A percentile compares a stretch with the other conserved stretches of the same genome.
phyloP scores from a whole-genome alignment of 305 asterid species.

The Salvia sclarea region DNA sequence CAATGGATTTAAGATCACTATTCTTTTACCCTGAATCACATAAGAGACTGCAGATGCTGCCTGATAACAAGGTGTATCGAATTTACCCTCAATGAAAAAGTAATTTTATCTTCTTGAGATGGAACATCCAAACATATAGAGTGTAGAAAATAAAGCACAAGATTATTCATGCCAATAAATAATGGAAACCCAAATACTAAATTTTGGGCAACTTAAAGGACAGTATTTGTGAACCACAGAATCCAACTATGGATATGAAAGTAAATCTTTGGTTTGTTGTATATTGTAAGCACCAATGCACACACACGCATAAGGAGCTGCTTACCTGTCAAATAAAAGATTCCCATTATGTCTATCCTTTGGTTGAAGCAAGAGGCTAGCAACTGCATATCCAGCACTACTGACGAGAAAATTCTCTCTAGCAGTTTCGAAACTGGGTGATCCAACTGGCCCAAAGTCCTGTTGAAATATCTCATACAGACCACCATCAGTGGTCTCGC shows the following conservation, averaged over 20 bases:
- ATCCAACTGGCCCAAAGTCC: slow-evolving; percentile 98
- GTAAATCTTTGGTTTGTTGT: not conserved
- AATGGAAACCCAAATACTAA: not conserved
- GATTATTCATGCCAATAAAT: not conserved
- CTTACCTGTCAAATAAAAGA: slow-evolving; percentile 93
- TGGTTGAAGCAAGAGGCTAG: slow-evolving; percentile 98
- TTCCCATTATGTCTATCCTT: slow-evolving; percentile 99
- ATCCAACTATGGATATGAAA: slow-evolving; percentile 5
- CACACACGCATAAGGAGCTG: not conserved
- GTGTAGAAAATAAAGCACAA: not conserved
- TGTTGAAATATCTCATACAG: slow-evolving; percentile 95
- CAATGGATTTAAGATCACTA: not conserved
- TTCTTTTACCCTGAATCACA: not conserved
- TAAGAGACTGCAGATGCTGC: slow-evolving; percentile 14
- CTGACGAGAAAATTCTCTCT: slow-evolving; percentile 96
- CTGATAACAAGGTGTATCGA: not conserved
- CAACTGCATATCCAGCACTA: slow-evolving; percentile 99
- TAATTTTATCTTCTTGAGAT: not conserved
- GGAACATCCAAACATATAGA: not conserved
- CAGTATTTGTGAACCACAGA: not conserved
- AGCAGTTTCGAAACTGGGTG: slow-evolving; percentile 92
- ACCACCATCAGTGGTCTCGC: slow-evolving; percentile 99
- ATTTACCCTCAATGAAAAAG: not conserved
- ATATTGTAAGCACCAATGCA: not conserved
- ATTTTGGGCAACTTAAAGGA: not conserved